phyloP scores from a whole-genome alignment of 2,329 filamentous ascomycete genomes.

The Monilinia fructigena region DNA sequence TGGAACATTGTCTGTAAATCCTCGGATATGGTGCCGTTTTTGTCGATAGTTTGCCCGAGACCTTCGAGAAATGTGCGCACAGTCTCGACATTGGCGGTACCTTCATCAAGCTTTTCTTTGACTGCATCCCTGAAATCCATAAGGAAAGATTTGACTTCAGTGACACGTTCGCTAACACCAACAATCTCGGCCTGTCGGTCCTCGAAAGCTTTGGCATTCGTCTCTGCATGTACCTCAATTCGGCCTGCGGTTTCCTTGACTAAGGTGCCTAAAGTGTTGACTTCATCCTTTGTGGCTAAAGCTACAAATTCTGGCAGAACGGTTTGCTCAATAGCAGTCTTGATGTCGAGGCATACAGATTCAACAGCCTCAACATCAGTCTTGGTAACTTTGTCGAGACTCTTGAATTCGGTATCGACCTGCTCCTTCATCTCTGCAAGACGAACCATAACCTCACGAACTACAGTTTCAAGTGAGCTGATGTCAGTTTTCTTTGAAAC shows the following conservation, averaged over 20 bases:
- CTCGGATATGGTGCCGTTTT: slow-evolving; percentile 57
- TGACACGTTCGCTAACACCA: slow-evolving; percentile 72
- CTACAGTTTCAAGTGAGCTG: slow-evolving; percentile 70
- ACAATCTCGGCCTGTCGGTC: slow-evolving; percentile 82
- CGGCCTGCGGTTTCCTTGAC: slow-evolving; percentile 71
- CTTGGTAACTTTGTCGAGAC: slow-evolving; percentile 68
- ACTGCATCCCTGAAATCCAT: slow-evolving; percentile 76
- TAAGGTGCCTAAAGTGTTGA: slow-evolving; percentile 67
- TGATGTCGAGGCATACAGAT: slow-evolving; percentile 80
- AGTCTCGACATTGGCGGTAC: slow-evolving; percentile 68
- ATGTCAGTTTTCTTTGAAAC: slow-evolving; percentile 78
- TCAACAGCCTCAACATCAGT: slow-evolving; percentile 79
- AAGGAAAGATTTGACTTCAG: slow-evolving; percentile 73
- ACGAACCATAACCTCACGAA: slow-evolving; percentile 71
- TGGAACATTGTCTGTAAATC: slow-evolving; percentile 71
- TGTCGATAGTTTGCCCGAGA: slow-evolving; percentile 60
- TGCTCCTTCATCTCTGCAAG: slow-evolving; percentile 69
- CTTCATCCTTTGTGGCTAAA: slow-evolving; percentile 73
- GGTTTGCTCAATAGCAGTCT: slow-evolving; percentile 72
- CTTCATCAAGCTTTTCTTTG: slow-evolving; percentile 73
- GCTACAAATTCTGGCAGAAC: slow-evolving; percentile 67
- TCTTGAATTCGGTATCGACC: slow-evolving; percentile 45
- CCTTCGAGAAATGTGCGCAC: slow-evolving; percentile 69
- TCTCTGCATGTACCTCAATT: slow-evolving; percentile 64
- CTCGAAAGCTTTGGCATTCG: slow-evolving; percentile 76